Conservation (phyloP, 108 stramenopile species). For the Cyclotella choctawhatcheeana region DNA sequence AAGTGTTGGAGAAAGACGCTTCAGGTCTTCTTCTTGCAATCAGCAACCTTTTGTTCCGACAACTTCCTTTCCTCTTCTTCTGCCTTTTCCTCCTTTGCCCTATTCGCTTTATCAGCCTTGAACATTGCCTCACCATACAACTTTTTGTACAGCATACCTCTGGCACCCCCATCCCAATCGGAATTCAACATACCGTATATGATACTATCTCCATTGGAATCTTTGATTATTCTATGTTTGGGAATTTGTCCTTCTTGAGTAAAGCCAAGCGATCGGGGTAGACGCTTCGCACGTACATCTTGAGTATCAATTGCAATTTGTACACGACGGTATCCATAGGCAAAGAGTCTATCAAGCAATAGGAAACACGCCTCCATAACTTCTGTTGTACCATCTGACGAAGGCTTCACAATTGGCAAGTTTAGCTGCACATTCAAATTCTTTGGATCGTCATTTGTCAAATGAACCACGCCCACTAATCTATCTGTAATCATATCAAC, state of each 20-base stretch:
- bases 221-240: conserved; percentile 83
- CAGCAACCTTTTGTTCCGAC: conserved; percentile 37
- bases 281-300: conserved; percentile 59
- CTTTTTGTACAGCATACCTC: conserved; percentile 64
- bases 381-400: conserved; percentile 62
- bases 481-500: conserved; percentile 70
- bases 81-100: conserved; percentile 72
- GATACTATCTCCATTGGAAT: conserved; percentile 77
- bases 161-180: conserved; percentile 87
- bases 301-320: conserved; percentile 76
- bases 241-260: conserved; percentile 73
- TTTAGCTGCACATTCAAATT: conserved; percentile 79
- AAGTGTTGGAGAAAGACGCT: no score
- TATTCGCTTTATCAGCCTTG: conserved; percentile 63
- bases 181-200: conserved; percentile 88
- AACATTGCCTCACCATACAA: conserved; percentile 66
- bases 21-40: conserved; percentile 23
- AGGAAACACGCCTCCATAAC: conserved; percentile 82
- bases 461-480: conserved; percentile 66
- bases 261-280: conserved; percentile 74
- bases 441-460: conserved; percentile 74
- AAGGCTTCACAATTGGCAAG: conserved; percentile 71
- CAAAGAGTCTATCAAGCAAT: conserved; percentile 80
- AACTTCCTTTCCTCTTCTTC: conserved; percentile 64
- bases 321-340: conserved; percentile 81